A percentile compares a stretch with the other conserved stretches of the same genome.
Evolutionary conservation across 768 basidiomycete genomes (phyloP).

Genomic region (Amanita rubescens): DNA sequence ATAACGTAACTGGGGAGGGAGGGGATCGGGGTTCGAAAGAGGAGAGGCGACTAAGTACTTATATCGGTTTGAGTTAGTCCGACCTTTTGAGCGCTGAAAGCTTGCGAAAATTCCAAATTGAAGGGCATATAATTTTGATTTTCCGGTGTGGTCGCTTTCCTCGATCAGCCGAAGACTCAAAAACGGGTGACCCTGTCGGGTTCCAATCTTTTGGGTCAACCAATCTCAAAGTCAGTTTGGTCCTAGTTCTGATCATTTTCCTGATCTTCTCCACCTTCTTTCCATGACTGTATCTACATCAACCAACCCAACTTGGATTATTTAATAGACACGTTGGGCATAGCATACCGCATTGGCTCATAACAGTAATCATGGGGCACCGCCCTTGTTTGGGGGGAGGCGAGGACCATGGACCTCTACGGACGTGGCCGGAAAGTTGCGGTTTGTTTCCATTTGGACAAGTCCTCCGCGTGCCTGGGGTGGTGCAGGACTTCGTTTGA

Average conservation of each 20-base stretch:
- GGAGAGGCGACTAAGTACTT: constrained; percentile 27
- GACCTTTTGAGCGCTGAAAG: constrained; percentile 22
- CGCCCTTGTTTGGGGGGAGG: background rate
- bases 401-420: background rate
- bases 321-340: constrained; percentile 12
- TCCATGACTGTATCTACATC: constrained; percentile 1
- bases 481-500: constrained; percentile 37
- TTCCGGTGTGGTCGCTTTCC: constrained; percentile 46
- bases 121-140: constrained; percentile 28
- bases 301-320: constrained; percentile 2
- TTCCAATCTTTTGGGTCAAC: constrained; percentile 18
- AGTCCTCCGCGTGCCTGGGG: constrained; percentile 27
- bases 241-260: constrained; percentile 5
- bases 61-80: constrained; percentile 29
- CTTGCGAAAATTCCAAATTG: constrained; percentile 23
- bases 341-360: background rate
- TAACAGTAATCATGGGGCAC: background rate
- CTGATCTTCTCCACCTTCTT: background rate
- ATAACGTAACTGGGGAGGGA: constrained; percentile 43
- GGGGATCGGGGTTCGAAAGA: constrained; percentile 45
- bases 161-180: constrained; percentile 34
- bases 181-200: constrained; percentile 31
- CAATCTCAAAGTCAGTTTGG: constrained; percentile 10
- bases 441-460: constrained; percentile 23
- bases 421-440: constrained; percentile 25